Percentiles rank a stretch among this genome's conserved stretches.
These are phyloP conservation scores for Talaromyces sp. DNA, from an alignment of 2,329 filamentous ascomycete species.

Conservation along the genomic window DNA sequence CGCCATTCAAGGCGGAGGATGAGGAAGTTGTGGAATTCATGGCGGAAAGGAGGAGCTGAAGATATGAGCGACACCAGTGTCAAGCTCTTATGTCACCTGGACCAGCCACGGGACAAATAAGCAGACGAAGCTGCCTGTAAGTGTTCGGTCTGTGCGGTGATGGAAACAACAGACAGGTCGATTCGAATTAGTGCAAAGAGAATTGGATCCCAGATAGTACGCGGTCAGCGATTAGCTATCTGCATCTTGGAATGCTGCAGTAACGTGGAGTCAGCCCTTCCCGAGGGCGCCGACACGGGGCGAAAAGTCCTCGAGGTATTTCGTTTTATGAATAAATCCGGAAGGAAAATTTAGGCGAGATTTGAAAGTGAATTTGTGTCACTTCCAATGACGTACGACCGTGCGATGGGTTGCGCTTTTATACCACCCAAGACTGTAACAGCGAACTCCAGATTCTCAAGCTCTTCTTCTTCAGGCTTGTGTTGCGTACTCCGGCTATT, in stretches of 20 bases:
- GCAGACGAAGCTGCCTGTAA: constrained; percentile 18
- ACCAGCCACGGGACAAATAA: constrained; percentile 35
- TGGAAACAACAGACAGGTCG: constrained; percentile 19
- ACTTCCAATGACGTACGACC: constrained; percentile 14
- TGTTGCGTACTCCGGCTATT: not conserved
- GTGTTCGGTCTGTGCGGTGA: constrained; percentile 18
- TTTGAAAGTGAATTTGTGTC: constrained; percentile 2
- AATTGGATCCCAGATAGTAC: constrained; percentile 39
- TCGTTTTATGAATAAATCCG: not conserved
- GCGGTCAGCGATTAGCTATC: constrained; percentile 39
- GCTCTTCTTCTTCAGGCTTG: not conserved
- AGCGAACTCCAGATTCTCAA: not conserved
- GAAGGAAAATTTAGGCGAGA: not conserved
- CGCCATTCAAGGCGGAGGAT: constrained; percentile 37
- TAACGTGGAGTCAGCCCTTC: constrained; percentile 40
- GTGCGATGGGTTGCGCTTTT: constrained; percentile 8
- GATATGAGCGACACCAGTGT: constrained; percentile 30
- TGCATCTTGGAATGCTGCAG: constrained; percentile 44
- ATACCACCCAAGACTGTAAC: constrained; percentile 11
- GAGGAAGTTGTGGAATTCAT: constrained; percentile 39
- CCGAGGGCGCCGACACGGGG: constrained; percentile 36
- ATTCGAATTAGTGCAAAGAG: constrained; percentile 26
- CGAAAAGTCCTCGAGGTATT: constrained; percentile 5
- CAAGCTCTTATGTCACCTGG: constrained; percentile 39
- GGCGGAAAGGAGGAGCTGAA: constrained; percentile 29